Evolutionary conservation across 2,329 filamentous ascomycete genomes (phyloP).

Genomic region (Paraphoma chrysanthemicola): DNA sequence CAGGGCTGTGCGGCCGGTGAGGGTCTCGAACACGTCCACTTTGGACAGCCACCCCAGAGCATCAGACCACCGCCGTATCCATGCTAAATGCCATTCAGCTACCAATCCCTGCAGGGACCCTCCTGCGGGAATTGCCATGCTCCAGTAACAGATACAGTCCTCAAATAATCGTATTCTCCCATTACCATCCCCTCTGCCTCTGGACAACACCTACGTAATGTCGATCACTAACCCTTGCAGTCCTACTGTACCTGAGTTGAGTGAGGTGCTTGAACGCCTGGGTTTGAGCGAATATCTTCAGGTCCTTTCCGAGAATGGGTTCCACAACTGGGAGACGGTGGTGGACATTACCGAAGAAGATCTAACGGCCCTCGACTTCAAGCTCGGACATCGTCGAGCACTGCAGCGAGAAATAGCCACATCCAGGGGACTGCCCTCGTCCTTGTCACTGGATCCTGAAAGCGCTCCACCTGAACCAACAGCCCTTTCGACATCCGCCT

Average conservation of each 20-base stretch:
- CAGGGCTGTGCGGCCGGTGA: constrained; percentile 7
- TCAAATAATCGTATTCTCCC: constrained; percentile 29
- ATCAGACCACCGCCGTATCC: constrained; percentile 17
- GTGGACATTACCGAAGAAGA: constrained; percentile 51
- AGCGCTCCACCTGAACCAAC: constrained; percentile 21
- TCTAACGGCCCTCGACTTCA: constrained; percentile 45
- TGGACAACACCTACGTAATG: constrained; percentile 29
- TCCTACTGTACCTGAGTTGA: constrained; percentile 28
- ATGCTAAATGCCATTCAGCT: constrained; percentile 18
- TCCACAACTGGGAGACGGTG: constrained; percentile 47
- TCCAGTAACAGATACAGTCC: constrained; percentile 14
- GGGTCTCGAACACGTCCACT: constrained; percentile 21
- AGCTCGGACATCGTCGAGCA: constrained; percentile 48
- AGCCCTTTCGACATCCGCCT: constrained; percentile 37
- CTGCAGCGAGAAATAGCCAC: constrained; percentile 51
- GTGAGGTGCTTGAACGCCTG: constrained; percentile 39
- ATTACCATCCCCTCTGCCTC: constrained; percentile 15
- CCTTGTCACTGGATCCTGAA: constrained; percentile 34
- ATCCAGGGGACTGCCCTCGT: constrained; percentile 39
- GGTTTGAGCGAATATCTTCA: constrained; percentile 38
- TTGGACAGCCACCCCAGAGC: constrained; percentile 18
- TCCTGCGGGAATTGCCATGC: constrained; percentile 19
- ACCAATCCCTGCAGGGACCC: constrained; percentile 9
- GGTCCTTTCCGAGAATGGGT: constrained; percentile 44
- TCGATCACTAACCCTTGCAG: constrained; percentile 34